Evolutionary conservation across 495 filamentous ascomycete genomes (phyloP).

Genomic region (Wilcoxina mikolae): DNA sequence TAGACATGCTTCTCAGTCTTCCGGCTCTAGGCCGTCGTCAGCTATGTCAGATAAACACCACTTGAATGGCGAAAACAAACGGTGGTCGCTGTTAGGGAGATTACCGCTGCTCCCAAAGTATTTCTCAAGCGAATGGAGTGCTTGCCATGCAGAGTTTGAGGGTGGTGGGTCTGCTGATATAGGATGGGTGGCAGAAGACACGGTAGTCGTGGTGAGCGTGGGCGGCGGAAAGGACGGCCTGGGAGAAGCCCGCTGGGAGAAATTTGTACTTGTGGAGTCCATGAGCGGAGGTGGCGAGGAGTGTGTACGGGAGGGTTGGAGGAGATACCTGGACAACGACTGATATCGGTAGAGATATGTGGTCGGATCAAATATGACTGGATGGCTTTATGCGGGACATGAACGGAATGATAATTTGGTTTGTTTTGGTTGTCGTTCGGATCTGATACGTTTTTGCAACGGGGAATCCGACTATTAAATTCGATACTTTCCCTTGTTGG

Average conservation of each 20-base stretch:
- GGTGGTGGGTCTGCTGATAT: slow-evolving; percentile 23
- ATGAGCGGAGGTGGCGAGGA: slow-evolving; percentile 31
- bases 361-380: neutral
- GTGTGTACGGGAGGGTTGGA: slow-evolving; percentile 26
- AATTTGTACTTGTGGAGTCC: slow-evolving; percentile 25
- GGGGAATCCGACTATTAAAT: too few species aligned
- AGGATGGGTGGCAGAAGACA: slow-evolving; percentile 24
- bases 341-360: slow-evolving; percentile 7
- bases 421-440: too few species aligned
- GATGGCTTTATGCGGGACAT: too few species aligned
- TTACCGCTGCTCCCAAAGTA: slow-evolving; percentile 27
- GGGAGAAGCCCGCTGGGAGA: slow-evolving; percentile 27
- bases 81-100: slow-evolving; percentile 24
- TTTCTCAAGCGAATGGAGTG: slow-evolving; percentile 29
- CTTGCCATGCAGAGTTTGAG: slow-evolving; percentile 26
- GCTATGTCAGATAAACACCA: slow-evolving; percentile 12
- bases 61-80: slow-evolving; percentile 19
- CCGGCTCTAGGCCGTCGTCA: slow-evolving; percentile 26
- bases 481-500: too few species aligned
- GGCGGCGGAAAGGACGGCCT: slow-evolving; percentile 15
- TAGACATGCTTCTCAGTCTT: slow-evolving; percentile 12
- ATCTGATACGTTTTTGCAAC: neutral
- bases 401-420: too few species aligned
- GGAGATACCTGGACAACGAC: slow-evolving; percentile 28
- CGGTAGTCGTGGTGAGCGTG: slow-evolving; percentile 20